These are phyloP conservation scores for Pestalotiopsis sp. DNA, from an alignment of 2,329 filamentous ascomycete genomes.

Conservation along the genomic window DNA sequence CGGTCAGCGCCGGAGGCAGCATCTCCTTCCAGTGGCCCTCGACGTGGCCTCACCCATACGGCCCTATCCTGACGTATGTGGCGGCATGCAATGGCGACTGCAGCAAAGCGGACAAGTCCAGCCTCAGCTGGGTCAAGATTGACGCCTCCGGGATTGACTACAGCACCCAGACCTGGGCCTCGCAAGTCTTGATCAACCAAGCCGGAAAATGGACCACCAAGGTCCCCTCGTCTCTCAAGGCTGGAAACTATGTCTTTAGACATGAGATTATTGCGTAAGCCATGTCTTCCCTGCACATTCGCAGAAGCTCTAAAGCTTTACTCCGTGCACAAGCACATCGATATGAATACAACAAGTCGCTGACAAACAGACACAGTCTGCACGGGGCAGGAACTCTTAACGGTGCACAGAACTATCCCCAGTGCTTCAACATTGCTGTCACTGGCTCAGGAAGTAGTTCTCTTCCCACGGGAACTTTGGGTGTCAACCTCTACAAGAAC, in stretches of 20 bases:
- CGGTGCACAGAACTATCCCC: constrained; percentile 42
- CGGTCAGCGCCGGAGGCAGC: constrained; percentile 56
- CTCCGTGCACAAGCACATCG: too few species aligned
- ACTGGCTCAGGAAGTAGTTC: constrained; percentile 47
- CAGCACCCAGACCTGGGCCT: constrained; percentile 30
- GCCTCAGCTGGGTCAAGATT: constrained; percentile 33
- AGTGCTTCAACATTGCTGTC: constrained; percentile 59
- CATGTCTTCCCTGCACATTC: not conserved
- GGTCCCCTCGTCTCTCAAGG: constrained; percentile 33
- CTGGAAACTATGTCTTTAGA: constrained; percentile 45
- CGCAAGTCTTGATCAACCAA: constrained; percentile 43
- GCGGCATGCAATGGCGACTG: constrained; percentile 33
- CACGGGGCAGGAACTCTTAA: constrained; percentile 37
- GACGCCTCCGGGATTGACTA: constrained; percentile 22
- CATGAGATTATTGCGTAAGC: constrained; percentile 45
- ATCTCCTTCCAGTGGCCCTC: constrained; percentile 62
- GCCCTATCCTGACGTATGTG: constrained; percentile 36
- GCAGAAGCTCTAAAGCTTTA: not conserved
- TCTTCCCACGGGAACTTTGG: constrained; percentile 45
- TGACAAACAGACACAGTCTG: constrained; percentile 19
- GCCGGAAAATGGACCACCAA: constrained; percentile 47
- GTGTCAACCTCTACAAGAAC: constrained; percentile 53
- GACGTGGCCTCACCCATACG: constrained; percentile 61
- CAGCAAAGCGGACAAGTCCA: constrained; percentile 27
- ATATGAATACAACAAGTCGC: not conserved